Base-by-base conservation (phyloP, 1,139 yeast species). In the Debaryomycetaceae sp. region DNA sequence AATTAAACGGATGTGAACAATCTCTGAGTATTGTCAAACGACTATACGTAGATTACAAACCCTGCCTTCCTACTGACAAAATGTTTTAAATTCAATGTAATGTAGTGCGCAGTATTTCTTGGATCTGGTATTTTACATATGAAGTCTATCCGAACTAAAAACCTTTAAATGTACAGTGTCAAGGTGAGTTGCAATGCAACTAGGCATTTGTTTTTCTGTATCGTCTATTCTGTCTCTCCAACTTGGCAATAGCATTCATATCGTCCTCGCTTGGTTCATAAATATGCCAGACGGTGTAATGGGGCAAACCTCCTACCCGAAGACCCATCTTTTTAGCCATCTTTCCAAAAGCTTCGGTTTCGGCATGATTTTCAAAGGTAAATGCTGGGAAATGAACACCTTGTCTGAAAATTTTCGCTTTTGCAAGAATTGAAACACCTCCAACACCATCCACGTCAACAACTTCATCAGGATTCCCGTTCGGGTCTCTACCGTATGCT, bases 251-350 rank as follows among this genome's bases (percentile, higher is more conserved):
- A 57, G 83, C 81, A 58, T 78, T 76, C 50, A 89, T 71, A 65
- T 91, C 97, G 59, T 91, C 97, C 61, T 87, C 96, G 67, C 96
- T 87, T 36, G 95, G 91, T 58, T 87, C 96, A 65, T 85, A 85
- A 45, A 85, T 84, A 63, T 85, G 91, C 96, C 96, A 88, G 38
- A 89, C 76, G 1, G 91, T 87, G 61, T 89, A 89, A 66, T 89
- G 95, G 34, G 96, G 96, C 54, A 88, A 74, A 0, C 97, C 97
- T 42, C 89, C 88, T 31, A 89, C 96, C 47, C 70, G 71, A 61
- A 80, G 86, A 4, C 95, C 95, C 86, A 88, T 86, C 45, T 75
- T 72, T 55, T 78, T 85, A 35, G 91, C 85, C 89, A 89, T 78
- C 59, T 87, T 88, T 41, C 96, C 97, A 66, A 88, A 88, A 0